Base-by-base conservation (phyloP, 495 filamentous ascomycete species). In the Hypomontagnella monticulosa region DNA sequence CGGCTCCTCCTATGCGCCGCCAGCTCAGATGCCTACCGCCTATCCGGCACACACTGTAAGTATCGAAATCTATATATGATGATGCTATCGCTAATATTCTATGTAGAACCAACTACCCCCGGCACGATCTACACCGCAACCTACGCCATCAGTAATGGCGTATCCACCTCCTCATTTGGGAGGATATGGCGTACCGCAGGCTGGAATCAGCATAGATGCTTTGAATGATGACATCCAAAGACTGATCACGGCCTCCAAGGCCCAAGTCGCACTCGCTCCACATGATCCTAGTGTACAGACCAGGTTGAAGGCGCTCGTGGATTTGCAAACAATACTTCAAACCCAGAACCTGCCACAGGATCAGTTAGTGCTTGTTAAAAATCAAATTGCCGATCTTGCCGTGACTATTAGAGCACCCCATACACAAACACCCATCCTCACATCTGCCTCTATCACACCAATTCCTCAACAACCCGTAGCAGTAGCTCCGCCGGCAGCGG, bases 261-360 rank as follows among this genome's bases (percentile, higher is more conserved):
- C 80, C 61, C 88, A 91, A 61, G 89, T 90, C 77, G 89, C 88
- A 61, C 84, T 84, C 49, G 89, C 87, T 75, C 88, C 87, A 37
- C 84, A 85, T 78, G 90, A 97, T 80, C 78, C 81, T 75, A 84
- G 85, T 71, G 82, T 89, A 65, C 88, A 93, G 77, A 86, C 85
- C 60, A 89, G 88, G 70, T 77, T 98, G 71, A 90, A 93, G 75
- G 92, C 93, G 15, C 83, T 98, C 66, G 78, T 96, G 75, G 92
- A 94, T 75, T 84, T 98, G 63, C 89, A 97, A 78, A 84, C 75
- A 44, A 87, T 97, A 70, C 79, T 98, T 76, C 84, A 90, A 71
- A 87, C 81, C 64, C 91, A 91, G 71, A 85, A 92, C 69, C 84
- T 97, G 69, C 87, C 90, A 44, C 88, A 87, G 71, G 87, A 93